Evolutionary conservation across 495 filamentous ascomycete species (phyloP), one percentile per base, ranked within the genome.

Genomic region (Xylaria venustula): DNA sequence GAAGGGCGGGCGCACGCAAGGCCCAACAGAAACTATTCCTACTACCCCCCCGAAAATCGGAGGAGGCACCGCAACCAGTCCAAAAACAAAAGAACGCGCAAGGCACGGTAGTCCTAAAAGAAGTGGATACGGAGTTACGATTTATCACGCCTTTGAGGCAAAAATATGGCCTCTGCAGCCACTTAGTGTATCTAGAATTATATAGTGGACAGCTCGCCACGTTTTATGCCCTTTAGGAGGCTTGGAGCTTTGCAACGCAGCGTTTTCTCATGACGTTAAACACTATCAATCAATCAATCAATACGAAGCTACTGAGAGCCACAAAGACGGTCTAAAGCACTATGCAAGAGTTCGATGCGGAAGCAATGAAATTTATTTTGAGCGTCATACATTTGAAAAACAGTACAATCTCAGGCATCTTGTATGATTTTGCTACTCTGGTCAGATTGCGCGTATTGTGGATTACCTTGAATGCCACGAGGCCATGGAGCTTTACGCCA

Each of bases 391-490:
- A 88, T 69, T 62, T 74, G 42, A 73, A 73, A 8, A 73, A 69
- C 9, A 41, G 69, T 19, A 52, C 70, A 5, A 66, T 86, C n/a
- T 80, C 82, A 0, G 37, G 61, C 9, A 49, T 62, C 1, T 32
- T 84, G n/a, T n/a, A n/a, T 2, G 64, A 66, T 15, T 57, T 85
- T 1, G 76, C 82, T 4, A 75, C 74, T 25, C 73, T 86, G 6
- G 76, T 77, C 1, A 82, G 58, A 68, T 86, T 45, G 74, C 79
- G 23, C 69, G 79, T 5, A 63, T 86, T 25, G 76, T 81, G 17
- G 81, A 86, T 62, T 78, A 77, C 48, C 82, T 85, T 54, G 64
- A 76, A 36, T 78, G 81, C 57, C 67, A 68, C 14, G 79, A 81
- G 15, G 73, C 67, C 1, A 56, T 83, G 1, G 63, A 70, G 50